Conservation (phyloP, 2,329 filamentous ascomycete species). For the Colletotrichum graminicola region DNA sequence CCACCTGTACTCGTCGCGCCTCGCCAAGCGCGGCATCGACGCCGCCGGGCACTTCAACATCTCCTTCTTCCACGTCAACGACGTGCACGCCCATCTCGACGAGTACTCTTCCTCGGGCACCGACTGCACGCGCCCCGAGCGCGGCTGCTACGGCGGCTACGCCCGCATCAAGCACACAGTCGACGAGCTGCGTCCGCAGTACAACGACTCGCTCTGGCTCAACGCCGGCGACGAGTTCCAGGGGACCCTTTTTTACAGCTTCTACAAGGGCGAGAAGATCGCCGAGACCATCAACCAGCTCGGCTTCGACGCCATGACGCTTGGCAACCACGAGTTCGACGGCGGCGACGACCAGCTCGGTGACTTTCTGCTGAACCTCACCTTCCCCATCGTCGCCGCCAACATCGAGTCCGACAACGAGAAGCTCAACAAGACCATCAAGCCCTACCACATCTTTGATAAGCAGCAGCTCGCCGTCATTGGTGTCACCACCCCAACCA, state of each 20-base stretch:
- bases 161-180: slow-evolving; percentile 72
- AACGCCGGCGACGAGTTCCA: slow-evolving; percentile 79
- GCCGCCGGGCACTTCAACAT: slow-evolving; percentile 65
- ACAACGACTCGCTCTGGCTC: slow-evolving; percentile 72
- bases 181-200: slow-evolving; percentile 65
- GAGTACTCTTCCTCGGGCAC: slow-evolving; percentile 71
- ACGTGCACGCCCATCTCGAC: slow-evolving; percentile 76
- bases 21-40: slow-evolving; percentile 64
- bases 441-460: slow-evolving; percentile 74
- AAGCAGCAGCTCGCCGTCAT: slow-evolving; percentile 72
- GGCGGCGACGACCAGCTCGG: slow-evolving; percentile 73
- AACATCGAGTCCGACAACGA: slow-evolving; percentile 73
- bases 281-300: slow-evolving; percentile 74
- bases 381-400: slow-evolving; percentile 73
- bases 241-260: slow-evolving; percentile 76
- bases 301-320: slow-evolving; percentile 76
- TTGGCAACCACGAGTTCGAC: slow-evolving; percentile 77
- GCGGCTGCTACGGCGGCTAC: slow-evolving; percentile 74
- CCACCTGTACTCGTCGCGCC: slow-evolving; percentile 61
- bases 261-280: slow-evolving; percentile 77
- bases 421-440: slow-evolving; percentile 71
- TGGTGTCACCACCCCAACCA: slow-evolving; percentile 72
- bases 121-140: slow-evolving; percentile 68
- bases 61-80: slow-evolving; percentile 78
- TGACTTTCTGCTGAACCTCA: slow-evolving; percentile 71